These are phyloP conservation scores for Phaeosphaeria sp. DNA, from an alignment of 2,329 filamentous ascomycete species.

Conservation along the genomic window DNA sequence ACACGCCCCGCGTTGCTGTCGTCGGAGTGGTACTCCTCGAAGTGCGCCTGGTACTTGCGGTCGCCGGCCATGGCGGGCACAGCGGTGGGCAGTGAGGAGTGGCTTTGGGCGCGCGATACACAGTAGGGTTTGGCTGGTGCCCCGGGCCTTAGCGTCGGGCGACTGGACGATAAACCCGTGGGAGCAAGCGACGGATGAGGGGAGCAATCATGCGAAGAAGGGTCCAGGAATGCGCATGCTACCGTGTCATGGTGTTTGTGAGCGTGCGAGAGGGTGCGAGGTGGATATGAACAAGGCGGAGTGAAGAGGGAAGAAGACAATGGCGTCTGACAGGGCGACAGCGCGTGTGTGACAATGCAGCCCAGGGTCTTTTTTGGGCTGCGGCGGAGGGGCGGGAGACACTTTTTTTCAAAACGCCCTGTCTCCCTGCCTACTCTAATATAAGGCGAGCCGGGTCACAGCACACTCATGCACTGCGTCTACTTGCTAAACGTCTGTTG, in stretches of 20 bases:
- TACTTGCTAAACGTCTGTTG: conserved; percentile 23
- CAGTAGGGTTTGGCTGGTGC: background rate
- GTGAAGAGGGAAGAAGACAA: background rate
- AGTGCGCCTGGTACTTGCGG: conserved; percentile 27
- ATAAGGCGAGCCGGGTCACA: conserved; percentile 9
- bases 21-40: conserved; percentile 53
- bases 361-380: conserved; percentile 4
- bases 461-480: conserved; percentile 30
- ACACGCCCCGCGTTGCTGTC: conserved; percentile 35
- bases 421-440: conserved; percentile 25
- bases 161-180: conserved; percentile 2
- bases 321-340: conserved; percentile 3
- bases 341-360: conserved; percentile 5
- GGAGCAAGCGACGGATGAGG: background rate
- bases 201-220: conserved; percentile 1
- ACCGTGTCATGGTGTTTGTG: background rate
- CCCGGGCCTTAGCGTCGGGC: conserved; percentile 3
- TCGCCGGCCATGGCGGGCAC: conserved; percentile 29
- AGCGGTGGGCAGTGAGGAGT: conserved; percentile 4
- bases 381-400: conserved; percentile 4
- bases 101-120: background rate
- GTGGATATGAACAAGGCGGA: background rate
- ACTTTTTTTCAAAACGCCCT: conserved; percentile 21
- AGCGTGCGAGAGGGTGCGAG: background rate
- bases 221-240: conserved; percentile 2